Evolutionary conservation across 2,329 filamentous ascomycete species (phyloP), one percentile per base, ranked within the genome.

Genomic region (Paecilomyces fulvus): DNA sequence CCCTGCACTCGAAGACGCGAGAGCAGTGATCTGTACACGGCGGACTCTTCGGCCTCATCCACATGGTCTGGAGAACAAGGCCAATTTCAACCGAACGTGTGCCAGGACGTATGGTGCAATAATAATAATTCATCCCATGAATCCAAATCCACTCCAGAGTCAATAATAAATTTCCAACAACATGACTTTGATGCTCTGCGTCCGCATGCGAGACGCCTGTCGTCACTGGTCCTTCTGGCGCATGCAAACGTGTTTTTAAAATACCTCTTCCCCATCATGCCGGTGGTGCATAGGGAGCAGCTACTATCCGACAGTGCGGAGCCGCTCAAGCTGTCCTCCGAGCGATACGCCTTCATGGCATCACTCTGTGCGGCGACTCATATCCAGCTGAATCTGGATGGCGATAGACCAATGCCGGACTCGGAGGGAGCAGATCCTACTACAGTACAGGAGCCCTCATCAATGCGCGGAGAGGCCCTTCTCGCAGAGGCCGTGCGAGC

Each of bases 401-500:
- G 70, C 0, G 59, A 65, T 5, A 57, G 59, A 1, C 61, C 66
- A 1, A 58, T 63, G 10, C 52, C 65, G 2, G 63, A 67, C 49
- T 33, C 65, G 0, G 60, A 63, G 9, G 58, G 61, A 17, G 56
- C 67, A 14, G 63, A 67, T 77, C 69, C 80, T 75, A 61, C 80
- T 75, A 61, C 77, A 80, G 80, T 84, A 55, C 80, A 79, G 64
- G 51, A 81, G 75, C 65, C 85, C 25, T 64, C 83, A 58, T 79
- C 87, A 50, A 78, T 85, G 48, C 84, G 85, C 0, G 85, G 84
- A 31, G 83, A 84, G 54, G 73, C 87, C 43, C 75, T 91, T 51
- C 75, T 90, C 60, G 83, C 88, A 52, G 88, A 91, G 58, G 62
- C 69, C 79, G 84, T 73, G 21, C 69, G 70, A 20, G 70, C 75